Conservation (phyloP, 2,329 filamentous ascomycete genomes). For the Graphilbum ipis-grandicollis region DNA sequence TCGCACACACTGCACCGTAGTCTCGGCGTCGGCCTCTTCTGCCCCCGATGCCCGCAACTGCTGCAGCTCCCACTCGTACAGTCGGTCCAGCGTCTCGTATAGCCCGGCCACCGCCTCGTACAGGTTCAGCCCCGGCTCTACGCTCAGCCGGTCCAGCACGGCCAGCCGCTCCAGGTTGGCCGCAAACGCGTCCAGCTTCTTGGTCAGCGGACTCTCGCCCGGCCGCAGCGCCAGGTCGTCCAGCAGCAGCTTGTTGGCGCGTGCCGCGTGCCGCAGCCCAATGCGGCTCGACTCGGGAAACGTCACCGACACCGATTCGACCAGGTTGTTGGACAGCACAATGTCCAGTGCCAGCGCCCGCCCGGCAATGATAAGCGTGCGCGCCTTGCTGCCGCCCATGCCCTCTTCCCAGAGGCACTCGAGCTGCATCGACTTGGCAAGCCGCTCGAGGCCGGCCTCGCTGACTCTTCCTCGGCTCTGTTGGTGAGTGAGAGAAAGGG, state of each 20-base stretch:
- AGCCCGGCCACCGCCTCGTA: conserved; percentile 62
- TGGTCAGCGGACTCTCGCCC: conserved; percentile 47
- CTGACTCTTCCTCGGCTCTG: conserved; percentile 46
- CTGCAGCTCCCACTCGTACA: conserved; percentile 56
- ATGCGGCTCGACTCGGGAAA: conserved; percentile 42
- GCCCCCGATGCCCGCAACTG: conserved; percentile 28
- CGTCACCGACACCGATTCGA: conserved; percentile 42
- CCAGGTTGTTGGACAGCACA: conserved; percentile 41
- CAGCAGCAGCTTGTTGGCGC: conserved; percentile 48
- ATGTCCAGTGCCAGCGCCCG: conserved; percentile 44
- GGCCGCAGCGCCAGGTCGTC: conserved; percentile 43
- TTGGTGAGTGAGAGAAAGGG: conserved; percentile 8
- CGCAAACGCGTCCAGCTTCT: conserved; percentile 53
- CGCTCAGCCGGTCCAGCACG: conserved; percentile 53
- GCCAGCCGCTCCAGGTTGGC: conserved; percentile 55
- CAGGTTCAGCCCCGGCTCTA: conserved; percentile 51
- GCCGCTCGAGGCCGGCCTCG: conserved; percentile 55
- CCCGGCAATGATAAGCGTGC: conserved; percentile 44
- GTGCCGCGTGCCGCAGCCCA: conserved; percentile 40
- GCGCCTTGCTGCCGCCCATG: conserved; percentile 28
- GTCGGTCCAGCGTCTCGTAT: conserved; percentile 47
- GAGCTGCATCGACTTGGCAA: conserved; percentile 50
- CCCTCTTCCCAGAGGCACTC: conserved; percentile 43
- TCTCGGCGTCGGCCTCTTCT: conserved; percentile 25
- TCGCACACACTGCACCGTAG: conserved; percentile 48